phyloP scores from a whole-genome alignment of 140 eudicot species.

The Cichorium intybus region DNA sequence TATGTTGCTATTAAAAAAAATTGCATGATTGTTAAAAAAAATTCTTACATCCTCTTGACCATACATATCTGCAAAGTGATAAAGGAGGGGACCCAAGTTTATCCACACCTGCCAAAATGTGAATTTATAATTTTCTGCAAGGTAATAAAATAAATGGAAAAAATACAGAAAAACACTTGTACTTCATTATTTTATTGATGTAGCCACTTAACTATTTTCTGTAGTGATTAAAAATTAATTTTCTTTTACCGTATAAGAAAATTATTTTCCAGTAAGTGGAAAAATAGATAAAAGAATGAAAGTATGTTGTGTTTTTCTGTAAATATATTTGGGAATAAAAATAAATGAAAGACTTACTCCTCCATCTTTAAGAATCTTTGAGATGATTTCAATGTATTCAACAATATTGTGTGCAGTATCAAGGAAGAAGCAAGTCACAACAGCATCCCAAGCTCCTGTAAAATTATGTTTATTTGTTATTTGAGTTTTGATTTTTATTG shows the following conservation, averaged over 20 bases:
- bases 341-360: constrained; percentile 60
- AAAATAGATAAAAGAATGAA: too few species aligned
- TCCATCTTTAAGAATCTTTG: constrained; percentile 82
- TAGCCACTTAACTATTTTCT: too few species aligned
- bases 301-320: too few species aligned
- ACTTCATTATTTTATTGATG: neutral
- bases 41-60: constrained; percentile 79
- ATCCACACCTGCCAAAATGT: constrained; percentile 82
- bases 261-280: too few species aligned
- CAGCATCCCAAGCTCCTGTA: constrained; percentile 94
- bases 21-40: neutral
- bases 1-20: too few species aligned
- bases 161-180: too few species aligned
- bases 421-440: constrained; percentile 92
- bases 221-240: too few species aligned
- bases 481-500: neutral
- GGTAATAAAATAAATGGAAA: neutral
- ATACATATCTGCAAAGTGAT: constrained; percentile 92
- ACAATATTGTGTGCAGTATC: constrained; percentile 97
- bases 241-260: too few species aligned
- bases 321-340: constrained; percentile 1
- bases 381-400: constrained; percentile 86
- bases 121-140: neutral
- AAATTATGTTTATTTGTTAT: neutral
- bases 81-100: constrained; percentile 93